A percentile compares a stretch with the other conserved stretches of the same genome.
Evolutionary conservation across 2,329 filamentous ascomycete genomes (phyloP).

Genomic region (Rachicladosporium sp.): DNA sequence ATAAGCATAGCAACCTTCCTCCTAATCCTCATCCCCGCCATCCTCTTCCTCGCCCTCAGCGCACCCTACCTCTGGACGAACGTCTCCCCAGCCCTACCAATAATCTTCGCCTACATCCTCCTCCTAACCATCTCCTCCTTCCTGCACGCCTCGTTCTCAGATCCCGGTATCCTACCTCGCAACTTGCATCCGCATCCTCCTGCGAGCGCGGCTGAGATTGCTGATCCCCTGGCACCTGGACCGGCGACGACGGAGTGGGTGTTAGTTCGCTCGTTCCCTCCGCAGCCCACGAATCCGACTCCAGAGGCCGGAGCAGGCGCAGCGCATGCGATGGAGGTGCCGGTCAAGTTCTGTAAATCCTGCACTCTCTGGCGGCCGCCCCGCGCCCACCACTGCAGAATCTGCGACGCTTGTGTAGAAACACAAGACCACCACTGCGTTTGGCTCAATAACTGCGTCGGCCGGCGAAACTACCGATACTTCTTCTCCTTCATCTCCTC

Average conservation of each 20-base stretch:
- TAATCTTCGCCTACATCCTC: slow-evolving; percentile 83
- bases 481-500: slow-evolving; percentile 86
- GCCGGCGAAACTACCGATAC: slow-evolving; percentile 92
- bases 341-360: slow-evolving; percentile 94
- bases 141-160: slow-evolving; percentile 77
- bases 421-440: slow-evolving; percentile 97
- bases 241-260: slow-evolving; percentile 90
- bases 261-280: slow-evolving; percentile 45
- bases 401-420: slow-evolving; percentile 95
- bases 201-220: slow-evolving; percentile 49
- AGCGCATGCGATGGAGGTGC: slow-evolving; percentile 77
- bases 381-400: slow-evolving; percentile 86
- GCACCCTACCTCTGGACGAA: slow-evolving; percentile 78
- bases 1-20: slow-evolving; percentile 80
- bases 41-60: slow-evolving; percentile 75
- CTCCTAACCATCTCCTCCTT: slow-evolving; percentile 89
- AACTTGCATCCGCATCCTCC: slow-evolving; percentile 86
- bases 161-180: slow-evolving; percentile 85
- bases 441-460: slow-evolving; percentile 97
- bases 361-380: slow-evolving; percentile 97
- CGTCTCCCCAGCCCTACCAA: slow-evolving; percentile 76
- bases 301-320: slow-evolving; percentile 7
- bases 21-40: slow-evolving; percentile 64
- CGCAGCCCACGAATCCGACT: slow-evolving; percentile 5
- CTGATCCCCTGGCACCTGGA: slow-evolving; percentile 65